A percentile compares a stretch with the other conserved stretches of the same genome.
These are phyloP conservation scores for Coniochaeta ligniaria DNA, from an alignment of 2,329 filamentous ascomycete species.

Conservation along the genomic window DNA sequence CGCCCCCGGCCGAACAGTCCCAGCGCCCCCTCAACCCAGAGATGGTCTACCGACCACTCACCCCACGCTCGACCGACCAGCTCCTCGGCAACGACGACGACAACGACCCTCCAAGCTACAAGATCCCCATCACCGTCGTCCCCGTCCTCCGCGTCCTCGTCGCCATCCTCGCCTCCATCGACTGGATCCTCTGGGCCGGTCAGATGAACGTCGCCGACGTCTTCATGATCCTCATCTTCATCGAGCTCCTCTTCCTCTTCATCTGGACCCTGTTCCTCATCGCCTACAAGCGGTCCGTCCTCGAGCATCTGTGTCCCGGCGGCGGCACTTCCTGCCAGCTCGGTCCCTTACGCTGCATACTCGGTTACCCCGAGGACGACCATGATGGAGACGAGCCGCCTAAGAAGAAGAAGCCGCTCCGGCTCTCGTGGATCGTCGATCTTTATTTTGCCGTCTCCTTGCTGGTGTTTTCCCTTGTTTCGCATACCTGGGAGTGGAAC, in stretches of 20 bases:
- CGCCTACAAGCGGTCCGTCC: not conserved
- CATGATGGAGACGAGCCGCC: not conserved
- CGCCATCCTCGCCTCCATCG: constrained; percentile 2
- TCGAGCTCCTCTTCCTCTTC: constrained; percentile 18
- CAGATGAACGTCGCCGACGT: not conserved
- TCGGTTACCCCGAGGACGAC: constrained; percentile 1
- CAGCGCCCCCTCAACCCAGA: not conserved
- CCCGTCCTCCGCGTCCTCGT: not conserved
- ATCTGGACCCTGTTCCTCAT: constrained; percentile 4
- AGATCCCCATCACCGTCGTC: not conserved
- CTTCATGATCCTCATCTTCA: constrained; percentile 11
- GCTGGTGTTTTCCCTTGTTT: not conserved
- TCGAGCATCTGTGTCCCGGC: not conserved
- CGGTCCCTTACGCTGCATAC: constrained; percentile 4
- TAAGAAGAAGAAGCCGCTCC: constrained; percentile 11
- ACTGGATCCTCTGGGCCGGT: not conserved
- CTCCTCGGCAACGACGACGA: not conserved
- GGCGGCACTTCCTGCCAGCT: constrained; percentile 4
- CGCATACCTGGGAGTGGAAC: not conserved
- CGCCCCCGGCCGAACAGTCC: not conserved
- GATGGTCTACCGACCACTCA: not conserved
- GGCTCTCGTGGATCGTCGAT: not conserved
- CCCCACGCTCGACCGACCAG: not conserved
- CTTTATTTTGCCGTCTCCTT: not conserved
- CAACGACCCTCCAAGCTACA: not conserved